A percentile compares a stretch with the other conserved stretches of the same genome.
Conservation (phyloP, 371 early-diverging fungal species). For the Blakeslea trispora region DNA sequence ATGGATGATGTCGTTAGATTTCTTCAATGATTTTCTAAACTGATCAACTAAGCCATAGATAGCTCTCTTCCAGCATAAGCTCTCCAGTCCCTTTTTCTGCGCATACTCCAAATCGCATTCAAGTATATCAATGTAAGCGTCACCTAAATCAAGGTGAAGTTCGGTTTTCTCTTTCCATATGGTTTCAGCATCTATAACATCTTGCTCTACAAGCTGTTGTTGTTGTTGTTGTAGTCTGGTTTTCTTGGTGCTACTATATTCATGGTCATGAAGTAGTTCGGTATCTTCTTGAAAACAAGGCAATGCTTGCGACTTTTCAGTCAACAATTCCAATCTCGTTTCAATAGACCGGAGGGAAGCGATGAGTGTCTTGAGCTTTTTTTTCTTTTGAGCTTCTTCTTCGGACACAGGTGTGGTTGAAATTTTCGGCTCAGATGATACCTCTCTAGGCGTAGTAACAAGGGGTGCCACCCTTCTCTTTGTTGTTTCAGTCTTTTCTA, state of each 20-base stretch:
- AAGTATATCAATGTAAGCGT: conserved; percentile 53
- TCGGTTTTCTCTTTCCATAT: conserved; percentile 44
- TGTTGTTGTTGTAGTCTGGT: background rate
- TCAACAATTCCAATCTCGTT: conserved; percentile 21
- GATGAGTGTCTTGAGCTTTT: conserved; percentile 25
- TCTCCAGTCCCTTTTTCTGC: conserved; percentile 61
- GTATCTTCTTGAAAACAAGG: conserved; percentile 14
- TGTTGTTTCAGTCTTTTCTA: background rate
- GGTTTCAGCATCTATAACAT: conserved; percentile 23
- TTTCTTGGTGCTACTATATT: too few species aligned
- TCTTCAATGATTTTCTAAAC: conserved; percentile 53
- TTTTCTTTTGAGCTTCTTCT: conserved; percentile 16
- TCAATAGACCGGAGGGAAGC: conserved; percentile 34
- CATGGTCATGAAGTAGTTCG: too few species aligned
- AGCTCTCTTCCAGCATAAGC: conserved; percentile 67
- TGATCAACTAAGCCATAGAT: conserved; percentile 64
- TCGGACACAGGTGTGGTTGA: background rate
- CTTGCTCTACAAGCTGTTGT: conserved; percentile 15
- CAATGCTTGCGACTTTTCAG: conserved; percentile 5
- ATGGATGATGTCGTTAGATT: conserved; percentile 10
- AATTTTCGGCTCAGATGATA: background rate
- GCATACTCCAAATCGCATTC: conserved; percentile 56
- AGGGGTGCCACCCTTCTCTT: background rate
- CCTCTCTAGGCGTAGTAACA: background rate
- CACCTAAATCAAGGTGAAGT: conserved; percentile 41